These are phyloP conservation scores for Penicillium sumatraense DNA, from an alignment of 2,329 filamentous ascomycete species.

Conservation along the genomic window DNA sequence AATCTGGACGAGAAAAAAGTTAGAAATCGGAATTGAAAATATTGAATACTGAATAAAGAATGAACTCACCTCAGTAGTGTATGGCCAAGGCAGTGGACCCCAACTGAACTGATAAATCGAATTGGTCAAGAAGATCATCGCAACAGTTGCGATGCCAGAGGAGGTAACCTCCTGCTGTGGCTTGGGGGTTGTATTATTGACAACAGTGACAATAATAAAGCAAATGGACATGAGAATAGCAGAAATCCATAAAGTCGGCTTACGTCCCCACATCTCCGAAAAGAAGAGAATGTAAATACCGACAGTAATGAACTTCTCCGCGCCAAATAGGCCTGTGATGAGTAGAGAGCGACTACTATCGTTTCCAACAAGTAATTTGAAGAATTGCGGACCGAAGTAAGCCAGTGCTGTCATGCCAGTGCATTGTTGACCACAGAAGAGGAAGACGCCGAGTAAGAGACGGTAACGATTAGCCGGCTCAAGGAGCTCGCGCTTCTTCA, in stretches of 20 bases:
- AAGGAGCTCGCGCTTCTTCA: slow-evolving; percentile 53
- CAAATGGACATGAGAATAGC: slow-evolving; percentile 55
- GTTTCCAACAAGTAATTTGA: slow-evolving; percentile 52
- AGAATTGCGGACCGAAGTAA: slow-evolving; percentile 57
- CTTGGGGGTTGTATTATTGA: slow-evolving; percentile 49
- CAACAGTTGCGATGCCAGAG: slow-evolving; percentile 51
- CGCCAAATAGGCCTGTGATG: slow-evolving; percentile 56
- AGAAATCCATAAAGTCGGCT: slow-evolving; percentile 53
- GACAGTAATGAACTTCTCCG: slow-evolving; percentile 56
- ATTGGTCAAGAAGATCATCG: slow-evolving; percentile 52
- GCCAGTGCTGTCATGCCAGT: slow-evolving; percentile 57
- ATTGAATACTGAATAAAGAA: neutral
- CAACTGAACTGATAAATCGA: slow-evolving; percentile 38
- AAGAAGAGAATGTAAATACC: slow-evolving; percentile 55
- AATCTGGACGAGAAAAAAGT: slow-evolving; percentile 26
- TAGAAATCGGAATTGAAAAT: neutral
- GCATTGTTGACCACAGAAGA: slow-evolving; percentile 55
- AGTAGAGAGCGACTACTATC: slow-evolving; percentile 50
- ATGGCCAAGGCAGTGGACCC: slow-evolving; percentile 43
- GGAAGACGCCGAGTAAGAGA: slow-evolving; percentile 52
- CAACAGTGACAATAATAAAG: slow-evolving; percentile 56
- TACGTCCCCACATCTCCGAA: slow-evolving; percentile 56
- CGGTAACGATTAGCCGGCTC: slow-evolving; percentile 54
- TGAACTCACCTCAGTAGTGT: slow-evolving; percentile 33
- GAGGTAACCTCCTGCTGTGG: slow-evolving; percentile 39